Percentiles rank a stretch among this genome's conserved stretches.
Evolutionary conservation across 73 alveolate species (phyloP).

Genomic region (Paramecium sexaurelia): DNA sequence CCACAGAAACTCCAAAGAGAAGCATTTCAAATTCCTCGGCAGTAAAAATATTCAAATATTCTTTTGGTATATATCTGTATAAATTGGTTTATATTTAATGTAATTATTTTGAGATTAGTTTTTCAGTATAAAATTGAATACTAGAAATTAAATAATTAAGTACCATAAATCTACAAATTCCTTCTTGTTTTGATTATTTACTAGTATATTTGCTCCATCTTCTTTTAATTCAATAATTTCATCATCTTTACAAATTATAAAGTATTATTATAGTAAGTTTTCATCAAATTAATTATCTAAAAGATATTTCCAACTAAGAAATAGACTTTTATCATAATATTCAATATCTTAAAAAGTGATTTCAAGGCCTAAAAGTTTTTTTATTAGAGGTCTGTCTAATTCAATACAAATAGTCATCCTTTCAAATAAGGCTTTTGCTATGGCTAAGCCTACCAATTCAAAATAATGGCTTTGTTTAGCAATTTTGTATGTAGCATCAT

Average conservation of each 20-base stretch:
- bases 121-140: conserved; percentile 27
- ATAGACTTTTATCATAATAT: conserved; percentile 69
- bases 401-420: conserved; percentile 88
- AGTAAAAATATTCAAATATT: conserved; percentile 76
- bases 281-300: conserved; percentile 7
- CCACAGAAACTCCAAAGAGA: conserved; percentile 88
- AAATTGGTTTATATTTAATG: conserved; percentile 78
- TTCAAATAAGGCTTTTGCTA: conserved; percentile 91
- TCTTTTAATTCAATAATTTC: conserved; percentile 21
- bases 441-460: conserved; percentile 86
- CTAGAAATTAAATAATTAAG: not conserved
- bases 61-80: conserved; percentile 80
- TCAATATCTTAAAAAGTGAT: conserved; percentile 76
- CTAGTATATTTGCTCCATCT: conserved; percentile 43
- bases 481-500: conserved; percentile 67
- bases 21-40: conserved; percentile 90
- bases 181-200: not conserved
- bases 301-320: conserved; percentile 18
- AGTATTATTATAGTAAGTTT: not conserved
- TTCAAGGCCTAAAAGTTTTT: conserved; percentile 81
- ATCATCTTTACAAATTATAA: conserved; percentile 26
- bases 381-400: conserved; percentile 79
- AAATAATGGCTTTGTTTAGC: conserved; percentile 53
- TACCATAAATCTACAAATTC: conserved; percentile 54
- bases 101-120: not conserved